A percentile compares a stretch with the other conserved stretches of the same genome.
phyloP scores from a whole-genome alignment of 202 grass and related monocot genomes.

The Eragrostis tef region DNA sequence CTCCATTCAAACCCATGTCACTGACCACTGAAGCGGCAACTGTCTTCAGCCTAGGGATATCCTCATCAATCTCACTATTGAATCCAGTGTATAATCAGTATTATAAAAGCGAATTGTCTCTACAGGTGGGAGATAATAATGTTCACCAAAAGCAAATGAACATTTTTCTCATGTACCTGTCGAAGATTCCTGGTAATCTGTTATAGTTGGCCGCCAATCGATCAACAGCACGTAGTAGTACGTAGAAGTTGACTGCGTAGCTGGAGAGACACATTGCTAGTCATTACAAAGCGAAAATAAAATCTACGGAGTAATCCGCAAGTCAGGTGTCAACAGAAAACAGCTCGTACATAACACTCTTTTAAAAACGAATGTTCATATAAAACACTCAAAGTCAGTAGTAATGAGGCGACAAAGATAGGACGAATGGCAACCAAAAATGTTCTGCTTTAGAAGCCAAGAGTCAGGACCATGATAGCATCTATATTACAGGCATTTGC shows the following conservation, averaged over 20 bases:
- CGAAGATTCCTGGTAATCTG: constrained; percentile 75
- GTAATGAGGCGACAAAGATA: not conserved
- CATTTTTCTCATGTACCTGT: constrained; percentile 63
- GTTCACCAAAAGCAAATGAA: constrained; percentile 44
- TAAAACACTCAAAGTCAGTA: not conserved
- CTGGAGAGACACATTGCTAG: constrained; percentile 46
- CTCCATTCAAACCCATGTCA: constrained; percentile 73
- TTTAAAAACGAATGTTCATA: not conserved
- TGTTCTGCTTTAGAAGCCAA: not conserved
- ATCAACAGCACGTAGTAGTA: constrained; percentile 78
- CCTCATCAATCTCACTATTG: constrained; percentile 87
- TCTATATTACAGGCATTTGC: constrained; percentile 5
- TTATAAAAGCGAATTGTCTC: no score
- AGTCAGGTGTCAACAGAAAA: not conserved
- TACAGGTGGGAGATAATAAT: constrained; percentile 35
- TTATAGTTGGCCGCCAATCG: constrained; percentile 74
- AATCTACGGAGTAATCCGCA: constrained; percentile 19
- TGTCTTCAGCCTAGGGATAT: constrained; percentile 76
- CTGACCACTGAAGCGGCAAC: constrained; percentile 67
- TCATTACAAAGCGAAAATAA: not conserved
- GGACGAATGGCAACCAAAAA: not conserved
- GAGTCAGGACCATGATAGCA: not conserved
- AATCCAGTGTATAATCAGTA: constrained; percentile 64
- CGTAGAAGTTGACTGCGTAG: constrained; percentile 79
- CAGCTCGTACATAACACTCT: not conserved